Conservation (phyloP, 192 early-diverging fungal genomes). For the Mortierella antarctica region DNA sequence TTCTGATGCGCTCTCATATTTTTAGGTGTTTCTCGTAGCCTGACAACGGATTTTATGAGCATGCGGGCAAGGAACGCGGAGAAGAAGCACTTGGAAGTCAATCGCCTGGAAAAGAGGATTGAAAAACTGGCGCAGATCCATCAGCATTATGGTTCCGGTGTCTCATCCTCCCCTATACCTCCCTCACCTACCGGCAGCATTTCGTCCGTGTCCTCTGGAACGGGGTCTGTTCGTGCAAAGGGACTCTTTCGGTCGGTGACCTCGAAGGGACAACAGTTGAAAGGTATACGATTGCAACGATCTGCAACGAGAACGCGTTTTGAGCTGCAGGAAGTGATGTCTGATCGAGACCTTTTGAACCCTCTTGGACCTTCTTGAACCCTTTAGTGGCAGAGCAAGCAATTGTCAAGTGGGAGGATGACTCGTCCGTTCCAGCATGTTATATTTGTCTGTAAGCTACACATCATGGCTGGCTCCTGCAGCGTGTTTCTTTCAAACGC, state of each 20-base stretch:
- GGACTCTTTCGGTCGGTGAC: slow-evolving; percentile 50
- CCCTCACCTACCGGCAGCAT: slow-evolving; percentile 25
- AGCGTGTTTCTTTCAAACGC: not conserved
- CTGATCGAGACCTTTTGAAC: not conserved
- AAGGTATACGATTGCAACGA: slow-evolving; percentile 30
- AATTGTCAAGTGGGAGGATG: slow-evolving; percentile 64
- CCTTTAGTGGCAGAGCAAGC: slow-evolving; percentile 52
- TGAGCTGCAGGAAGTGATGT: too few relatives aligned
- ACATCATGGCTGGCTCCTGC: not conserved
- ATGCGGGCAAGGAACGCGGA: slow-evolving; percentile 64
- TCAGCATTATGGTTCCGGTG: slow-evolving; percentile 10
- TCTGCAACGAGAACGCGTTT: not conserved
- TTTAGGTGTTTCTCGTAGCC: slow-evolving; percentile 58
- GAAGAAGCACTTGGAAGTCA: slow-evolving; percentile 73
- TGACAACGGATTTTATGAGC: slow-evolving; percentile 63
- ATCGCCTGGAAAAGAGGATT: slow-evolving; percentile 77
- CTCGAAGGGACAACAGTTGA: slow-evolving; percentile 40
- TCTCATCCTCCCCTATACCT: slow-evolving; percentile 2
- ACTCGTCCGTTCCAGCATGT: slow-evolving; percentile 51
- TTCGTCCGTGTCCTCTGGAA: slow-evolving; percentile 25
- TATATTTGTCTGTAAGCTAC: slow-evolving; percentile 56
- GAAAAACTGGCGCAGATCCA: slow-evolving; percentile 68
- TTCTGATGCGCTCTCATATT: not conserved
- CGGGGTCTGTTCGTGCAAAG: slow-evolving; percentile 36
- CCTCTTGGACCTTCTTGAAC: not conserved